Percentiles rank a stretch among this genome's conserved stretches.
These are phyloP conservation scores for Cardamine resedifolia DNA, from an alignment of 345 rosid genomes.

Conservation along the genomic window DNA sequence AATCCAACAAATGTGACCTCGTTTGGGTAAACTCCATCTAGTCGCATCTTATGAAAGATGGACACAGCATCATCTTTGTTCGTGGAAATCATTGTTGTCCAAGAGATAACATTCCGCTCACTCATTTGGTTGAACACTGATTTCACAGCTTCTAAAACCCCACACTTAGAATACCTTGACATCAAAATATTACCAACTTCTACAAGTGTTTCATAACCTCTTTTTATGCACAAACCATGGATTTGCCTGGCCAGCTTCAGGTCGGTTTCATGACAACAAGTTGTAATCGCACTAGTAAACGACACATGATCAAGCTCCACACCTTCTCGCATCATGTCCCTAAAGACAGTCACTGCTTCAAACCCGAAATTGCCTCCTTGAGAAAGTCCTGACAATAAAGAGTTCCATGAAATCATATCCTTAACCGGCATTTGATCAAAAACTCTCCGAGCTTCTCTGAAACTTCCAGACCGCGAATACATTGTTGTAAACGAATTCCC, in stretches of 20 bases:
- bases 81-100: conserved; percentile 81
- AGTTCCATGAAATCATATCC: conserved; percentile 88
- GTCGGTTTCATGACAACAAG: conserved; percentile 69
- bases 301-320: conserved; percentile 80
- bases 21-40: conserved; percentile 70
- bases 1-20: conserved; percentile 72
- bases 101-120: conserved; percentile 72
- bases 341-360: conserved; percentile 57
- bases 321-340: conserved; percentile 61
- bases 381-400: conserved; percentile 76
- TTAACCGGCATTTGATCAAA: conserved; percentile 63
- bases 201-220: conserved; percentile 57
- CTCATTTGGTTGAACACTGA: conserved; percentile 56
- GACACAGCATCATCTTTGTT: conserved; percentile 52
- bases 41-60: conserved; percentile 65
- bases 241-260: conserved; percentile 69
- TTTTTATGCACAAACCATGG: conserved; percentile 70
- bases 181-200: conserved; percentile 73
- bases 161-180: conserved; percentile 70
- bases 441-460: conserved; percentile 56
- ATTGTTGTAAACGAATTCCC: conserved; percentile 75
- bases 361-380: conserved; percentile 56
- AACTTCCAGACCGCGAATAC: conserved; percentile 60
- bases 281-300: conserved; percentile 68
- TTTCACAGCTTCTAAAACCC: conserved; percentile 52